These are phyloP conservation scores for Candida qinlingensis DNA, from an alignment of 805 yeast genomes.

Conservation along the genomic window DNA sequence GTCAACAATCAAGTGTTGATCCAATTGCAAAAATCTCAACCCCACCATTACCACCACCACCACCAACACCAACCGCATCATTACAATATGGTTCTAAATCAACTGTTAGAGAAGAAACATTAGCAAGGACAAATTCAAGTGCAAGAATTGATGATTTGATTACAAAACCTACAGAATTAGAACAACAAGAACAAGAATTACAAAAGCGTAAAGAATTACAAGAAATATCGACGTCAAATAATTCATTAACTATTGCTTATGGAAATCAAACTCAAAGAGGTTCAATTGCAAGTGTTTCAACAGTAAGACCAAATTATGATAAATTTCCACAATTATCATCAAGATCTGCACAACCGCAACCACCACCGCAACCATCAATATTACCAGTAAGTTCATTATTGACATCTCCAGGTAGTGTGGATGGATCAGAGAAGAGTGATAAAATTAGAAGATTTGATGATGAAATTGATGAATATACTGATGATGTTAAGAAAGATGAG, in stretches of 20 bases:
- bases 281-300: not conserved
- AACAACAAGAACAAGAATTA: not conserved
- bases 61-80: too few species aligned
- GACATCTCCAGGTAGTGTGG: conserved; percentile 11
- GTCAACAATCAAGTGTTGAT: not conserved
- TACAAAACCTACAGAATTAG: not conserved
- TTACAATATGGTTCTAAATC: too few species aligned
- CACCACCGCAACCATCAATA: not conserved
- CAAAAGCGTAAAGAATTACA: not conserved
- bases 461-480: not conserved
- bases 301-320: not conserved
- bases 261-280: not conserved
- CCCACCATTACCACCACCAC: not conserved
- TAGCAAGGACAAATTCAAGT: not conserved
- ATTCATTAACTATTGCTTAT: not conserved
- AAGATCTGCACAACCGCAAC: not conserved
- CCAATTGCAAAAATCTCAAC: not conserved
- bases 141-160: not conserved
- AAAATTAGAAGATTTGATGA: conserved; percentile 1
- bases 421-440: not conserved
- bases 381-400: conserved; percentile 20
- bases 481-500: not conserved
- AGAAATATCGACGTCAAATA: not conserved
- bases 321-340: not conserved
- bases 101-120: not conserved